phyloP scores from a whole-genome alignment of 2,329 filamentous ascomycete genomes.

The Sodiomyces alkalinus region DNA sequence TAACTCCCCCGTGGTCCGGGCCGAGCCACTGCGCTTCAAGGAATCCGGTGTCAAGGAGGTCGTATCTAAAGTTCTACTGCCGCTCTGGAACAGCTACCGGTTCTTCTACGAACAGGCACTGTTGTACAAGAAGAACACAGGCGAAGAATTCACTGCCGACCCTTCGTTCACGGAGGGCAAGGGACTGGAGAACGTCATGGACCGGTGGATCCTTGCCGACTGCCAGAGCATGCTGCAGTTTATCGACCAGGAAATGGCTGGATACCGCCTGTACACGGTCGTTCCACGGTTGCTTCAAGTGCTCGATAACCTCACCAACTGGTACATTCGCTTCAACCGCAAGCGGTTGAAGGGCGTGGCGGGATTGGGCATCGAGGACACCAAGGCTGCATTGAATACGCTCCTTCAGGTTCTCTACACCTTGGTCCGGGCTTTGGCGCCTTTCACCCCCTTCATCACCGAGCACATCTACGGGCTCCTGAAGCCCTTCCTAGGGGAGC shows the following conservation, averaged over 20 bases:
- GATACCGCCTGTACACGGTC: conserved; percentile 79
- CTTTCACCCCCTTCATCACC: conserved; percentile 90
- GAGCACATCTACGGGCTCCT: conserved; percentile 87
- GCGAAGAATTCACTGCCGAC: conserved; percentile 65
- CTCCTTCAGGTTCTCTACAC: conserved; percentile 90
- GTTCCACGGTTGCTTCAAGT: conserved; percentile 69
- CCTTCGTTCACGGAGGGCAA: conserved; percentile 60
- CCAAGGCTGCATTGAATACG: conserved; percentile 79
- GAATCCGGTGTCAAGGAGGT: conserved; percentile 89
- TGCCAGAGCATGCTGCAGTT: conserved; percentile 85
- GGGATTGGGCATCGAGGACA: conserved; percentile 69
- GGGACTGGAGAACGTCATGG: conserved; percentile 66
- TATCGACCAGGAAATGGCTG: conserved; percentile 83
- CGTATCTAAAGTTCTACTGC: conserved; percentile 77
- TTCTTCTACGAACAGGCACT: conserved; percentile 86
- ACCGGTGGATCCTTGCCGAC: conserved; percentile 85
- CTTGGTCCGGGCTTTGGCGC: conserved; percentile 72
- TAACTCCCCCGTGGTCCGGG: conserved; percentile 88
- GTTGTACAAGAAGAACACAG: conserved; percentile 72
- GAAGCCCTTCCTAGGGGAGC: conserved; percentile 64
- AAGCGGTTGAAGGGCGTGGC: conserved; percentile 83
- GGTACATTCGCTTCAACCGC: conserved; percentile 94
- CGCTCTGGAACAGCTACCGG: conserved; percentile 92
- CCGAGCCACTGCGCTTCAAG: conserved; percentile 82
- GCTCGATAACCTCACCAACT: conserved; percentile 95